These are phyloP conservation scores for Iris macrosiphon DNA, from an alignment of 106 monocot species.

Conservation along the genomic window DNA sequence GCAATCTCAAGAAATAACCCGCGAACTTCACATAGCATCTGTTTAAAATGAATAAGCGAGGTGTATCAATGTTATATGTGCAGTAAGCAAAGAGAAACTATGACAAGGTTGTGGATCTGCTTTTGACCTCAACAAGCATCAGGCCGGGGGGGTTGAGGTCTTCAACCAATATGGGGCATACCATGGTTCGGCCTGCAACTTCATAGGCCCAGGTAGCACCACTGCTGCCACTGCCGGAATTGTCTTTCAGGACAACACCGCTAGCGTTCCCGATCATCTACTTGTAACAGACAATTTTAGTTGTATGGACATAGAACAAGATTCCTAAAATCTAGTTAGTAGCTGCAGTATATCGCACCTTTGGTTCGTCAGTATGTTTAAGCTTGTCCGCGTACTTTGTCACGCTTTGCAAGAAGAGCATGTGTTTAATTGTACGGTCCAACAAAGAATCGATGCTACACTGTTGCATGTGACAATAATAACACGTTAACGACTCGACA, in stretches of 20 bases:
- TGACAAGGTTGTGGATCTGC: too few relatives aligned
- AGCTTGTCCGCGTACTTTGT: slow-evolving; percentile 80
- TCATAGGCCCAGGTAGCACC: slow-evolving; percentile 95
- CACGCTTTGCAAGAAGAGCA: slow-evolving; percentile 87
- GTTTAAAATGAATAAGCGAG: too few relatives aligned
- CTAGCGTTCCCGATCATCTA: slow-evolving; percentile 72
- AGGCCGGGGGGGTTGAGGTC: slow-evolving; percentile 76
- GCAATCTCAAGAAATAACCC: slow-evolving; percentile 92
- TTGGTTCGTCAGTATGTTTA: slow-evolving; percentile 71
- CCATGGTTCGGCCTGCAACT: slow-evolving; percentile 85
- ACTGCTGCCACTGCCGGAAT: slow-evolving; percentile 25
- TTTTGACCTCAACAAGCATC: slow-evolving; percentile 91
- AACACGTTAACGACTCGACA: too few relatives aligned
- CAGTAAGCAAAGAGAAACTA: too few relatives aligned
- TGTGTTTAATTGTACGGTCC: slow-evolving; percentile 83
- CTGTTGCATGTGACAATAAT: too few relatives aligned
- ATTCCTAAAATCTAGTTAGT: too few relatives aligned
- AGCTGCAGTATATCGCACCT: too few relatives aligned
- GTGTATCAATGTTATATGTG: too few relatives aligned
- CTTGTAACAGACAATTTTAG: neutral
- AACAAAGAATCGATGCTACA: slow-evolving; percentile 91
- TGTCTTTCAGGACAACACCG: slow-evolving; percentile 70
- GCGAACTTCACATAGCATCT: slow-evolving; percentile 88
- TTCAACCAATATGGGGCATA: slow-evolving; percentile 79
- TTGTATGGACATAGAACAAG: neutral